These are phyloP conservation scores for Paraglomus brasilianum DNA, from an alignment of 192 early-diverging fungal species.

Conservation along the genomic window DNA sequence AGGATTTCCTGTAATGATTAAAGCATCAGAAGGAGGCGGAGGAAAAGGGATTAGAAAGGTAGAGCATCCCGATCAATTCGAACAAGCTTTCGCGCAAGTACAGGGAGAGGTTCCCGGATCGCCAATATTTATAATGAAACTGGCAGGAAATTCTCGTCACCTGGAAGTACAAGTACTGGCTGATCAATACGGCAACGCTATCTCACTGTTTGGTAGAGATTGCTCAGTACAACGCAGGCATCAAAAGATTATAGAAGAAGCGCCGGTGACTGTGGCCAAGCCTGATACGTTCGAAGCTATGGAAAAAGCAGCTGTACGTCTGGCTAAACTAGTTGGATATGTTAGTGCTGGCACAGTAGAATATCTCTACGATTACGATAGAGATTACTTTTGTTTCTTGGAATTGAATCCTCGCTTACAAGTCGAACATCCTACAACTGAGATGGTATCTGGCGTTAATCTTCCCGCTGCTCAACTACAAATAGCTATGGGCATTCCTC, in stretches of 20 bases:
- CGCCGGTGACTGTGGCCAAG: constrained; percentile 86
- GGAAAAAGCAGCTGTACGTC: constrained; percentile 96
- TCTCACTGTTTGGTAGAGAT: constrained; percentile 97
- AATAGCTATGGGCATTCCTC: constrained; percentile 98
- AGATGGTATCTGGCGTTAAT: constrained; percentile 98
- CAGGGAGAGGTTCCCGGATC: constrained; percentile 95
- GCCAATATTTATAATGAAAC: constrained; percentile 98
- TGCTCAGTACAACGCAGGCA: constrained; percentile 98
- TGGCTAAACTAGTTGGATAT: constrained; percentile 93
- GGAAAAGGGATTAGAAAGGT: constrained; percentile 99
- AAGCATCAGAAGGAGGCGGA: constrained; percentile 98
- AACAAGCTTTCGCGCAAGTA: constrained; percentile 80
- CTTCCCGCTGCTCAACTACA: constrained; percentile 97
- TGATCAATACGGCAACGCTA: constrained; percentile 96
- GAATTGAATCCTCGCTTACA: constrained; percentile 98
- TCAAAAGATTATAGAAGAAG: constrained; percentile 99
- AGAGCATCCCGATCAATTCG: constrained; percentile 69
- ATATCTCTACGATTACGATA: constrained; percentile 88
- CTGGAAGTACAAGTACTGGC: constrained; percentile 96
- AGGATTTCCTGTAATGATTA: constrained; percentile 98
- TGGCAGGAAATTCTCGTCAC: constrained; percentile 92
- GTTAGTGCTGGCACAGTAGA: constrained; percentile 96
- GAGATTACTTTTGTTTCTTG: constrained; percentile 89
- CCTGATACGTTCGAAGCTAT: constrained; percentile 78
- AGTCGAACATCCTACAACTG: constrained; percentile 98